phyloP scores from a whole-genome alignment of 257 asterid species.

The Eucommia ulmoides region DNA sequence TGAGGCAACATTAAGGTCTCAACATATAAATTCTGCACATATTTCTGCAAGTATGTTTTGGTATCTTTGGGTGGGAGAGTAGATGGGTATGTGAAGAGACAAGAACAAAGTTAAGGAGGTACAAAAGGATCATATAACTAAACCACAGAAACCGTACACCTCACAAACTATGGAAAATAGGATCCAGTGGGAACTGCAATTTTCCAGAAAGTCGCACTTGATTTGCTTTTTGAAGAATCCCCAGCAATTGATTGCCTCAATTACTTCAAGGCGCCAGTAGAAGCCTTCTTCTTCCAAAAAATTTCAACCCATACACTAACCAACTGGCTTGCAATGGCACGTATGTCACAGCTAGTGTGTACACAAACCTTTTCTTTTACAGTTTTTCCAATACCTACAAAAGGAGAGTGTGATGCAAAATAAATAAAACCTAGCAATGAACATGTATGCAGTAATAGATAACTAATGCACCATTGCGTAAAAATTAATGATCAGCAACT shows the following conservation, averaged over 20 bases:
- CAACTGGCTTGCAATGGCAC: conserved; percentile 97
- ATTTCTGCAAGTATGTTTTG: too few species aligned
- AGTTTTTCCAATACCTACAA: conserved; percentile 84
- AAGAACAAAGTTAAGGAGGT: too few species aligned
- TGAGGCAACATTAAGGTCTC: too few species aligned
- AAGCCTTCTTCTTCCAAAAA: conserved; percentile 91
- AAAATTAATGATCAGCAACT: too few species aligned
- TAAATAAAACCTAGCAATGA: too few species aligned
- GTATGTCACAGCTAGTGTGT: conserved; percentile 98
- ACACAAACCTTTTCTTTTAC: conserved; percentile 95
- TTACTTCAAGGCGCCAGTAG: conserved; percentile 49
- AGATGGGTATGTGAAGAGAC: too few species aligned
- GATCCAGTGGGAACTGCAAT: conserved; percentile 30
- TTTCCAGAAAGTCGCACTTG: conserved; percentile 40
- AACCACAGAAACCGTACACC: neutral
- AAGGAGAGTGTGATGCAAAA: neutral
- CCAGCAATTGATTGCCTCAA: conserved; percentile 34
- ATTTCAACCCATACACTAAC: conserved; percentile 92
- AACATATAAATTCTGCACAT: too few species aligned
- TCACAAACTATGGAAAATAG: neutral
- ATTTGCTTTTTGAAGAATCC: conserved; percentile 44
- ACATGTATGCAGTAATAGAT: too few species aligned
- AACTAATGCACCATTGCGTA: too few species aligned
- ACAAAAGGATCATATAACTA: neutral
- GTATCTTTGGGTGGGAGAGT: too few species aligned